Evolutionary conservation across 768 basidiomycete genomes (phyloP), one percentile per base, ranked within the genome.

Genomic region (Boletus coccyginus): DNA sequence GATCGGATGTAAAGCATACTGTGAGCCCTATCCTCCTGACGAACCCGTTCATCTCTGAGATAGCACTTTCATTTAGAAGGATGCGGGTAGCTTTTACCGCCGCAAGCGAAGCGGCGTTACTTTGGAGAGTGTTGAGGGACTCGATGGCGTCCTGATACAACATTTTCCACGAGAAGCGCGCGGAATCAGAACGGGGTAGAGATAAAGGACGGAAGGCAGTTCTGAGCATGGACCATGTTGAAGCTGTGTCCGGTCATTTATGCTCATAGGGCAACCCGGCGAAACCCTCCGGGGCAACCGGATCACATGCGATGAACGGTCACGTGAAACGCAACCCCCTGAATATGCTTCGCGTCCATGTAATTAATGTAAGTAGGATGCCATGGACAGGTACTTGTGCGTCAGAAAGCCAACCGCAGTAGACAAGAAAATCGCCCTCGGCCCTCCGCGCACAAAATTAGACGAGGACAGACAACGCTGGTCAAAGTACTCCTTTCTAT

Each of bases 1-100:
- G 50, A 53, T 40, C 36, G 33, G 27, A 32, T 3, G 42, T 33
- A 7, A 36, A 47, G 67, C 86, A 61, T 69, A 95, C 96, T 60
- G 77, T 77, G 72, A 98, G 94, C 14, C 94, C 95, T 66, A 95
- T 90, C 58, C 94, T 79, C 27, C 77, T 75, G 38, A 98, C 77
- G 70, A 96, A 98, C 66, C 96, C 94, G 46, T 91, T 70, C 87
- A 92, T 96, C 74, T 97, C 92, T 13, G 85, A 83, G 43, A 97
- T 88, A 21, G 89, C 89, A 64, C 83, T 81, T 33, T 74, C 1
- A 44, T 66, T 73, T 52, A 73, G 73, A 53, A 81, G 74, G 31
- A 77, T 78, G 6, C 91, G 90, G 8, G 86, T 82, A 36, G 88
- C 86, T 39, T 90, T 85, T 36, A 87, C 80, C 19, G 90, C 90